phyloP scores from a whole-genome alignment of 2,329 filamentous ascomycete genomes.

The Penicillium sp. region DNA sequence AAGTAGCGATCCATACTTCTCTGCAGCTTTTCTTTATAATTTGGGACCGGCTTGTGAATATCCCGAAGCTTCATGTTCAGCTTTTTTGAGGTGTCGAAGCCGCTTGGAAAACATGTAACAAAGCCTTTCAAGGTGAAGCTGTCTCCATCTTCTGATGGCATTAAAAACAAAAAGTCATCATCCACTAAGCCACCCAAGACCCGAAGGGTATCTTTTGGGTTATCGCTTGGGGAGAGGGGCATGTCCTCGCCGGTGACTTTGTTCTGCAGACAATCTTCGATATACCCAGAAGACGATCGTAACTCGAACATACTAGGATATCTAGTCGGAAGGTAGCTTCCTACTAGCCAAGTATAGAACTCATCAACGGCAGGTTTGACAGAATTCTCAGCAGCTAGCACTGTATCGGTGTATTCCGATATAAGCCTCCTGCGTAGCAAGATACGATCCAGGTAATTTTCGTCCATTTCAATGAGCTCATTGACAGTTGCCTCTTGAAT shows the following conservation, averaged over 20 bases:
- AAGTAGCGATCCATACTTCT: conserved; percentile 39
- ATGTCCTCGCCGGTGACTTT: conserved; percentile 7
- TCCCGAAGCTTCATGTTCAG: conserved; percentile 20
- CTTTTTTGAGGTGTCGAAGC: conserved; percentile 21
- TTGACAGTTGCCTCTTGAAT: conserved; percentile 10
- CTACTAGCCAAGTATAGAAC: conserved; percentile 51
- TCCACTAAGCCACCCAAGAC: conserved; percentile 14
- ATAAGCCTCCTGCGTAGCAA: conserved; percentile 14
- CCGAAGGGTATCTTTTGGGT: conserved; percentile 6
- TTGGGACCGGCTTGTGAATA: conserved; percentile 28
- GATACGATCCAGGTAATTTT: conserved; percentile 18
- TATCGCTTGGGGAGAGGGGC: not conserved
- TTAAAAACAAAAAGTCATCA: conserved; percentile 16
- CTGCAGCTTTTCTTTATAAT: conserved; percentile 33
- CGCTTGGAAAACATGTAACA: conserved; percentile 24
- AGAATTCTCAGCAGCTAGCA: conserved; percentile 1
- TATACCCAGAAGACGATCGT: conserved; percentile 16
- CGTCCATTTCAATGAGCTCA: conserved; percentile 18
- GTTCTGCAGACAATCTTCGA: conserved; percentile 39
- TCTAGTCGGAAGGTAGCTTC: conserved; percentile 59
- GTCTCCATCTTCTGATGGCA: conserved; percentile 16
- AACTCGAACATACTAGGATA: conserved; percentile 59
- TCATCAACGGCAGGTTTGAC: conserved; percentile 14
- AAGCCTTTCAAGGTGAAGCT: conserved; percentile 17
- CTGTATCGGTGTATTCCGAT: conserved; percentile 3